Base-by-base conservation (phyloP, 75 land plant genomes). In the Gnetum montanum region DNA sequence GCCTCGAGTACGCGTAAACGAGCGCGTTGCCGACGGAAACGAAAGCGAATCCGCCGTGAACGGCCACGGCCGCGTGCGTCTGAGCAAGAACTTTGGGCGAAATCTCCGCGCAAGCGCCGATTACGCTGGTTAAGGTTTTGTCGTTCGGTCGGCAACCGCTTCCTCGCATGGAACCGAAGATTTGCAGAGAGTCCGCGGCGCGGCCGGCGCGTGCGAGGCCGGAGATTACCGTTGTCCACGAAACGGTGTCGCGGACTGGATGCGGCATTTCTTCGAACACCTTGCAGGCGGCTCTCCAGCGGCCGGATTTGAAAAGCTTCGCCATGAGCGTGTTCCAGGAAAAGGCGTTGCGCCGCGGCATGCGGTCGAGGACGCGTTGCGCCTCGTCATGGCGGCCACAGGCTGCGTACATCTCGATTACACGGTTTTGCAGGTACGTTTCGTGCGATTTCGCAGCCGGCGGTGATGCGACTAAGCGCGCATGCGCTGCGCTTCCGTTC, bases 141-240 rank as follows among this genome's bases (percentile, higher is more conserved):
- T 38, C 43, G 25, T 50, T 56, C 10, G 71, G 75, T 24, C 34
- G 1, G n/a, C 41, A 53, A 6, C 66, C 71, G 10, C 8, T 6
- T 53, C 45, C 26, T 27, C 49, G 75, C 20, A 57, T 63, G 43
- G 56, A 27, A 0, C 45, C 28, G 15, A 64, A 29, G 11, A 67
- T 43, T 28, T 31, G 29, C 62, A 70, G 30, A 10, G 72, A 61
- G 20, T 57, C 62, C 16, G 24, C 34, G 22, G 5, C 40, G 35
- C 31, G 28, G 31, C 71, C 74, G 57, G 66, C 64, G 18, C 62
- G 73, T 6, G 54, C 72, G 64, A 31, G 66, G 0, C 82, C 78
- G 31, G 78, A 54, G 36, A 79, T 70, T 68, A 79, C 64, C 1
- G 68, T 49, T 1, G 70, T 55, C 74, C 74, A 79, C 12, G 83